phyloP scores from a whole-genome alignment of 257 asterid genomes.

The Solanum stenotomum region DNA sequence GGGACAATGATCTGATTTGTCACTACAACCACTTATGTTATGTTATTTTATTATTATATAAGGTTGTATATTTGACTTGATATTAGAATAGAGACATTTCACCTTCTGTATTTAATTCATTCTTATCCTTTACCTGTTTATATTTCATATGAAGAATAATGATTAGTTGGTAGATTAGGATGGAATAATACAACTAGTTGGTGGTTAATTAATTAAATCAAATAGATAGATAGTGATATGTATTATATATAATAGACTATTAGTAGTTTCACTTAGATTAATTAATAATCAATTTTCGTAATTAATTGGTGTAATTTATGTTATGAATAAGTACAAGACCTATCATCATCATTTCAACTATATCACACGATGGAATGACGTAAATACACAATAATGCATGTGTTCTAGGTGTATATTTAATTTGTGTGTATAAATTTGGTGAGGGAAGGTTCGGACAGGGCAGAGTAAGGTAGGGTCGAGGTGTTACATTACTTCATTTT shows the following conservation, averaged over 20 bases:
- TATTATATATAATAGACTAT: not conserved
- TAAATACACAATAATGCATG: not conserved
- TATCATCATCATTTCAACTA: not conserved
- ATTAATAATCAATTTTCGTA: not conserved
- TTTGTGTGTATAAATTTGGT: not conserved
- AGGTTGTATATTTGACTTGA: not conserved
- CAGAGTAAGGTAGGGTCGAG: not conserved
- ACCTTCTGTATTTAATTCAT: not conserved
- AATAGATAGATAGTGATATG: not conserved
- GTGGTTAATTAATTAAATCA: not conserved
- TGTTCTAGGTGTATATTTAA: not conserved
- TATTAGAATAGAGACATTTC: not conserved
- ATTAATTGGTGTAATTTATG: not conserved
- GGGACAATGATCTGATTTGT: not conserved
- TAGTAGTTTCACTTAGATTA: not conserved
- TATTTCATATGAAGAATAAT: not conserved
- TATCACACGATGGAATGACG: not conserved
- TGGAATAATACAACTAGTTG: not conserved
- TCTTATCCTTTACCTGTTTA: not conserved
- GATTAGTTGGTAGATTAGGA: not conserved
- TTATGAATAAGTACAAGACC: not conserved
- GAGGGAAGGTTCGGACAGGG: not conserved
- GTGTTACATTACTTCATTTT: accelerated
- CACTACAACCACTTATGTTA: not conserved
- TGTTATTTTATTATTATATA: not conserved